Conservation (phyloP, 2,329 filamentous ascomycete species). For the Fusarium brevicatenulatum region DNA sequence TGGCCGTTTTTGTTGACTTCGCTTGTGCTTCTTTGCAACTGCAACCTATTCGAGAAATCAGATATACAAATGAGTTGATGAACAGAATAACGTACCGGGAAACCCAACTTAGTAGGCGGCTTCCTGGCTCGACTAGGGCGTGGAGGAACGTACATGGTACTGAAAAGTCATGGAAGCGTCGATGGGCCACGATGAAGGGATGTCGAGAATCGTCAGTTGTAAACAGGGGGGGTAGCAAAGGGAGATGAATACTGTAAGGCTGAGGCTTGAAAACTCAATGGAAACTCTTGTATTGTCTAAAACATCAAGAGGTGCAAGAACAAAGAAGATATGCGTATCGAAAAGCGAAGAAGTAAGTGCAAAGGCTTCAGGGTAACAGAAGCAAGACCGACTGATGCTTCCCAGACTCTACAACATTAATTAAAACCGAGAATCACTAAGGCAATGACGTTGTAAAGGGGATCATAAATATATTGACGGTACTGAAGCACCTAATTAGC, state of each 20-base stretch:
- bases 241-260: neutral
- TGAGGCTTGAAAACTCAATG: neutral
- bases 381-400: too few species aligned
- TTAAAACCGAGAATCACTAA: neutral
- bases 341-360: neutral
- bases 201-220: neutral
- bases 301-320: neutral
- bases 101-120: neutral
- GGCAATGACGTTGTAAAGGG: neutral
- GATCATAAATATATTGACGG: neutral
- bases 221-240: neutral
- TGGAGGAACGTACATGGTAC: neutral
- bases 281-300: neutral
- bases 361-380: neutral
- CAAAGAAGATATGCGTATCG: neutral
- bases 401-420: neutral
- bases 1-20: neutral
- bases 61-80: neutral
- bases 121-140: neutral
- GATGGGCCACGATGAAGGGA: neutral
- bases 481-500: neutral
- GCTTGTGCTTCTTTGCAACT: neutral
- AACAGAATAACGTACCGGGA: neutral
- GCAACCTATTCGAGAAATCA: neutral
- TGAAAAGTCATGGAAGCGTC: neutral